Conservation (phyloP, 1,139 yeast species). For the Nadsonia starkeyi-henricii region DNA sequence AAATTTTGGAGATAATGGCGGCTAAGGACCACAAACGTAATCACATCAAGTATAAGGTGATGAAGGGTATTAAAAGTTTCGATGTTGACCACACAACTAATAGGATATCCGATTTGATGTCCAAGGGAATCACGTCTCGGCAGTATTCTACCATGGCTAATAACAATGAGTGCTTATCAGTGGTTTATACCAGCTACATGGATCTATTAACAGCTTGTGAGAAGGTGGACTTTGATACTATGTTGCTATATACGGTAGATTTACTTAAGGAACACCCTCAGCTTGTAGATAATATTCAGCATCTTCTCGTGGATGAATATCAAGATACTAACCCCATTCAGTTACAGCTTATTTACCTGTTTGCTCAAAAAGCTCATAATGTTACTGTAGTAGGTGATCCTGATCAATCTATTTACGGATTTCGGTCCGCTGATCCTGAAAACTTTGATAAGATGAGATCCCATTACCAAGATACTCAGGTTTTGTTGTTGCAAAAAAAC, state of each 20-base stretch:
- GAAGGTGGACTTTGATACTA: slow-evolving; percentile 72
- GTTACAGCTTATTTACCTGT: slow-evolving; percentile 45
- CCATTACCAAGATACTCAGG: slow-evolving; percentile 27
- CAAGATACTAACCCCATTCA: slow-evolving; percentile 84
- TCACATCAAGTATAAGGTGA: background rate
- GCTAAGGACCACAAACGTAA: background rate
- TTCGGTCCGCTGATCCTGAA: slow-evolving; percentile 61
- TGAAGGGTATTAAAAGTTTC: background rate
- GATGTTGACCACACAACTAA: background rate
- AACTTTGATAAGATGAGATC: slow-evolving; percentile 51
- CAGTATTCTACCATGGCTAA: background rate
- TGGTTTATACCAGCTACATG: slow-evolving; percentile 31
- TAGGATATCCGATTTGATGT: slow-evolving; percentile 7
- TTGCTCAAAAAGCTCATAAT: slow-evolving; percentile 37
- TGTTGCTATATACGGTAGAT: slow-evolving; percentile 41
- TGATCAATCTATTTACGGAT: slow-evolving; percentile 86
- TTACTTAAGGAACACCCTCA: slow-evolving; percentile 34
- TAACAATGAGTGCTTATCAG: background rate
- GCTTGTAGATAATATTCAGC: slow-evolving; percentile 40
- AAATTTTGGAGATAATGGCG: background rate
- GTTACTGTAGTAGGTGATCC: slow-evolving; percentile 92
- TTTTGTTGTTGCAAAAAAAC: slow-evolving; percentile 46
- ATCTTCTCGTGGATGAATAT: slow-evolving; percentile 83
- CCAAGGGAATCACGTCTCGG: slow-evolving; percentile 3
- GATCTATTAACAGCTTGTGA: slow-evolving; percentile 27